These are phyloP conservation scores for Persicaria maculosa DNA, from an alignment of 148 eudicot genomes.

Conservation along the genomic window DNA sequence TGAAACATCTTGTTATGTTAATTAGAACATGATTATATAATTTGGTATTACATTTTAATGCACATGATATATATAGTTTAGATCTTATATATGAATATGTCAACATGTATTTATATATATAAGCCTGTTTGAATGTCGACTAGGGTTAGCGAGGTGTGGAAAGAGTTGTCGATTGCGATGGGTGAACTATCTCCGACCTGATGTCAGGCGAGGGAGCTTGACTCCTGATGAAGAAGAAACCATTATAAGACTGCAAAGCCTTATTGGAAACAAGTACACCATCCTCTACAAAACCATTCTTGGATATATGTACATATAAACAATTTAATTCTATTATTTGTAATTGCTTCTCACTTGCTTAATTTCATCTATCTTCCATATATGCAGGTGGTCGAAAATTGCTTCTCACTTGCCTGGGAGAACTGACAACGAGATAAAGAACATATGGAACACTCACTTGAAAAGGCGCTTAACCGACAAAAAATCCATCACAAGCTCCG, in stretches of 20 bases:
- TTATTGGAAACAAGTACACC: slow-evolving; percentile 42
- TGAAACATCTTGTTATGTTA: too few species aligned
- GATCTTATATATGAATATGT: too few species aligned
- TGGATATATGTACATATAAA: neutral
- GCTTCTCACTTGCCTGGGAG: slow-evolving; percentile 88
- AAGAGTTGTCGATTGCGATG: slow-evolving; percentile 53
- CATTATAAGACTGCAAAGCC: slow-evolving; percentile 37
- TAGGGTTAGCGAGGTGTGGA: slow-evolving; percentile 48
- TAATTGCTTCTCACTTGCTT: neutral
- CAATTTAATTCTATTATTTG: neutral
- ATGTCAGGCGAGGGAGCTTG: slow-evolving; percentile 41
- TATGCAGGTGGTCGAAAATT: slow-evolving; percentile 80
- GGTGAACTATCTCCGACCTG: slow-evolving; percentile 56
- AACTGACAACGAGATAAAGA: slow-evolving; percentile 91
- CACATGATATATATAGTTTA: too few species aligned
- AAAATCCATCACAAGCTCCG: neutral
- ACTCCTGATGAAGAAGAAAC: slow-evolving; percentile 37
- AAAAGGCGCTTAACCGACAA: slow-evolving; percentile 39
- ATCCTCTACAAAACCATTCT: too few species aligned
- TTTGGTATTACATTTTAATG: too few species aligned
- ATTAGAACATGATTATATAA: too few species aligned
- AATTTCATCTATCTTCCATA: too few species aligned
- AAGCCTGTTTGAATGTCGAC: neutral
- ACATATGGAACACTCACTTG: slow-evolving; percentile 95
- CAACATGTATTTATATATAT: too few species aligned